Evolutionary conservation across 2,329 filamentous ascomycete species (phyloP).

Genomic region (Epichloe gansuensis): DNA sequence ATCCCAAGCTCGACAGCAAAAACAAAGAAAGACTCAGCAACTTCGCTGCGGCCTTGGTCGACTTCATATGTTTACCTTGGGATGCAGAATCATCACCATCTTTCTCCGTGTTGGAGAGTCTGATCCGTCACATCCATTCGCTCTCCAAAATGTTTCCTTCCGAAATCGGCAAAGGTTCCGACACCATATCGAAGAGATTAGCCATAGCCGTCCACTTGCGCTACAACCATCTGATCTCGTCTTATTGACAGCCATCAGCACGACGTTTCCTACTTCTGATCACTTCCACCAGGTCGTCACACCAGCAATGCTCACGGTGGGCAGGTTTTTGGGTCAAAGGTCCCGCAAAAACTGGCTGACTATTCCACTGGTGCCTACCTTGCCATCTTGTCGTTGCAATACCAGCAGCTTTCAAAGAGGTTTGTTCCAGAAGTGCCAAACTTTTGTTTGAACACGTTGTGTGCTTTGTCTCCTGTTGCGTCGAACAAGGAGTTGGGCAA

Average conservation of each 20-base stretch:
- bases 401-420: conserved; percentile 71
- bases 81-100: conserved; percentile 34
- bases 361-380: conserved; percentile 66
- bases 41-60: conserved; percentile 55
- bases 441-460: conserved; percentile 65
- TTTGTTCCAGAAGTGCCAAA: conserved; percentile 83
- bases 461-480: conserved; percentile 48
- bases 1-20: conserved; percentile 69
- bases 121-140: conserved; percentile 86
- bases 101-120: conserved; percentile 60
- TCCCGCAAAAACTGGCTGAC: conserved; percentile 52
- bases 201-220: conserved; percentile 33
- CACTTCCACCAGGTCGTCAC: conserved; percentile 95
- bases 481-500: conserved; percentile 33
- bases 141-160: conserved; percentile 75
- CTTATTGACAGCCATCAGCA: conserved; percentile 70
- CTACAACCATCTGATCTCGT: conserved; percentile 61
- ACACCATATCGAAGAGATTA: conserved; percentile 51
- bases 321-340: conserved; percentile 67
- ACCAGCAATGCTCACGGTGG: conserved; percentile 76
- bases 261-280: conserved; percentile 88
- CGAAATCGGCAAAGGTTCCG: conserved; percentile 71
- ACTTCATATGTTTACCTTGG: conserved; percentile 43
- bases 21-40: conserved; percentile 73
- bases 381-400: conserved; percentile 67